These are phyloP conservation scores for Jamesozyma jinghongensis DNA, from an alignment of 805 yeast genomes.

Conservation along the genomic window DNA sequence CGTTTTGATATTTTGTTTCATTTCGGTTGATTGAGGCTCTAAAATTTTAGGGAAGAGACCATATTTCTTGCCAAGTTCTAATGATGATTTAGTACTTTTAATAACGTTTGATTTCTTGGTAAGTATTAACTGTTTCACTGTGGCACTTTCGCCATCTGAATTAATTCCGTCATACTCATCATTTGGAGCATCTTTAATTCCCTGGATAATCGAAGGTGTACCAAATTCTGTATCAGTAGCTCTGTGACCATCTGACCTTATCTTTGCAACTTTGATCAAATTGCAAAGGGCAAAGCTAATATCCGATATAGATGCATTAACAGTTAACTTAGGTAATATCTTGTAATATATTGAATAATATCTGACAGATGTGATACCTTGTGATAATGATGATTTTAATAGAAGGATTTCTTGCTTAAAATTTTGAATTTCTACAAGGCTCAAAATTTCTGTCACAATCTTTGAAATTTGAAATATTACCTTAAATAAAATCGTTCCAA, in stretches of 20 bases:
- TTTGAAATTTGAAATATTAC: constrained; percentile 20
- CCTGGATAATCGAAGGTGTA: neutral
- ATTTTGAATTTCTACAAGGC: constrained; percentile 16
- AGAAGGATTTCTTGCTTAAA: constrained; percentile 37
- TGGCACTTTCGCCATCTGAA: too few species aligned
- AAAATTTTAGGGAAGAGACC: too few species aligned
- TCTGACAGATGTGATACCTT: constrained; percentile 66
- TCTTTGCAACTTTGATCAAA: constrained; percentile 30
- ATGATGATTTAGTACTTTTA: too few species aligned
- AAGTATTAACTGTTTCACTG: too few species aligned
- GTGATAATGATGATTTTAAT: constrained; percentile 57
- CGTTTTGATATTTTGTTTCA: too few species aligned
- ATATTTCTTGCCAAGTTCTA: too few species aligned
- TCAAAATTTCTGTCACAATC: constrained; percentile 14
- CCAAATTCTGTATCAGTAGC: neutral
- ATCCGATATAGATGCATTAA: constrained; percentile 71
- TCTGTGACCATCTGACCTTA: constrained; percentile 1
- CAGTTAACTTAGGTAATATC: constrained; percentile 57
- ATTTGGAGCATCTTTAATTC: too few species aligned
- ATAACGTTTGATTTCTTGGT: too few species aligned
- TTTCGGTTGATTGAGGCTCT: too few species aligned
- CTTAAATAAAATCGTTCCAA: constrained; percentile 17
- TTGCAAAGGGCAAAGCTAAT: constrained; percentile 58
- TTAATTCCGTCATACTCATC: too few species aligned
- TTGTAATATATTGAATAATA: constrained; percentile 53